Percentiles rank a stretch among this genome's conserved stretches.
Evolutionary conservation across 2,329 filamentous ascomycete genomes (phyloP).

Genomic region (Thermoascus crustaceus): DNA sequence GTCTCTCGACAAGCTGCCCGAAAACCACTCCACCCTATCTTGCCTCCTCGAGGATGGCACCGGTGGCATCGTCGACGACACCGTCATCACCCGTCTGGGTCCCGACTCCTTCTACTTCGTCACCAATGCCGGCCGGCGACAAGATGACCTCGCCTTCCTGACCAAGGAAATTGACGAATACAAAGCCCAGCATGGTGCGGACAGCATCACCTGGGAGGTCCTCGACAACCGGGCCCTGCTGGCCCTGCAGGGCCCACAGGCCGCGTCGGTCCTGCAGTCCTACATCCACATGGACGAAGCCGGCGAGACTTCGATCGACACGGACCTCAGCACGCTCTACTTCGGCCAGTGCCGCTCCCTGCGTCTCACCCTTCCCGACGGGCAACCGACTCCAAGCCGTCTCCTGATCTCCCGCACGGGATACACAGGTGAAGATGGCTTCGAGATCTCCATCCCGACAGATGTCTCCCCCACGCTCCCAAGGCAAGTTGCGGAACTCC

Average conservation of each 20-base stretch:
- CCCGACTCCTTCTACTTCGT: conserved; percentile 80
- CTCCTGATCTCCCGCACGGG: conserved; percentile 79
- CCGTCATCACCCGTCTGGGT: conserved; percentile 74
- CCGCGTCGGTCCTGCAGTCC: conserved; percentile 59
- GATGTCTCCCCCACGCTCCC: conserved; percentile 47
- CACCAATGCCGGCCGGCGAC: conserved; percentile 84
- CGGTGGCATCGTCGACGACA: conserved; percentile 92
- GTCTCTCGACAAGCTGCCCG: conserved; percentile 54
- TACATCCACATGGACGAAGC: conserved; percentile 46
- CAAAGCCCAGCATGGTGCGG: conserved; percentile 44
- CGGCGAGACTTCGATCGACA: conserved; percentile 32
- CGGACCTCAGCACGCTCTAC: conserved; percentile 59
- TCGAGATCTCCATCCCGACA: conserved; percentile 81
- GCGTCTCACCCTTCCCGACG: conserved; percentile 52
- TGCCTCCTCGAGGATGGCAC: conserved; percentile 68
- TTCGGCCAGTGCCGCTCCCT: conserved; percentile 70
- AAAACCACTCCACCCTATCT: conserved; percentile 72
- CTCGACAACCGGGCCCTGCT: conserved; percentile 68
- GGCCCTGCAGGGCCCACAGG: conserved; percentile 79
- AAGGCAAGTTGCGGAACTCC: conserved; percentile 53
- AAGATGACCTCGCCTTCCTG: conserved; percentile 79
- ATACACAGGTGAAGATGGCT: conserved; percentile 97
- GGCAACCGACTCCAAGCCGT: conserved; percentile 42
- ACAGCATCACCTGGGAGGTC: conserved; percentile 59
- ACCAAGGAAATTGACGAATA: conserved; percentile 58